A percentile compares a stretch with the other conserved stretches of the same genome.
Evolutionary conservation across 805 yeast genomes (phyloP).

Genomic region (Wickerhamomyces hampshirensis): DNA sequence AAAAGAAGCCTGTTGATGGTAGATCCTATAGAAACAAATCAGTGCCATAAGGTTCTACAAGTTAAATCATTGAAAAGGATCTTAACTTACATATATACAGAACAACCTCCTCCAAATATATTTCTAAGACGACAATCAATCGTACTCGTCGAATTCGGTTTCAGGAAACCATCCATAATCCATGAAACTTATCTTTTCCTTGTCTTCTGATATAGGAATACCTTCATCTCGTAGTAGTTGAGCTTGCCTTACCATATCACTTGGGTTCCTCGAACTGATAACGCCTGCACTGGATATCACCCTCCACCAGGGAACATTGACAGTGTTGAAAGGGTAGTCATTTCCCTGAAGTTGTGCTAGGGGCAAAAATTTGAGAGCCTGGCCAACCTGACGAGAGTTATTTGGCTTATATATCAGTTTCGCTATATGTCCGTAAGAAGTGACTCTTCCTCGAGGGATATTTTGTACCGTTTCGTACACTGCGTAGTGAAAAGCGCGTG

Average conservation of each 20-base stretch:
- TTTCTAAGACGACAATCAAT: too few relatives aligned
- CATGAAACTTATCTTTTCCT: slow-evolving; percentile 34
- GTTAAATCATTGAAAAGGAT: not conserved
- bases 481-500: slow-evolving; percentile 52
- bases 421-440: slow-evolving; percentile 77
- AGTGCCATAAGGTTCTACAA: too few relatives aligned
- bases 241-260: slow-evolving; percentile 43
- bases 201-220: slow-evolving; percentile 29
- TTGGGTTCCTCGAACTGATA: slow-evolving; percentile 47
- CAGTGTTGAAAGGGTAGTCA: slow-evolving; percentile 11
- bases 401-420: slow-evolving; percentile 54
- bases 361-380: slow-evolving; percentile 53
- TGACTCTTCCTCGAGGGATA: slow-evolving; percentile 60
- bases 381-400: slow-evolving; percentile 73
- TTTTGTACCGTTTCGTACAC: slow-evolving; percentile 49
- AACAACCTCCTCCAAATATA: too few relatives aligned
- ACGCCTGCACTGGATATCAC: slow-evolving; percentile 61
- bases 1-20: slow-evolving; percentile 5
- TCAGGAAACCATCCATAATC: slow-evolving; percentile 70
- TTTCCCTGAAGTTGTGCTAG: not conserved
- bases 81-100: not conserved
- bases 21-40: slow-evolving; percentile 11
- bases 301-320: slow-evolving; percentile 60
- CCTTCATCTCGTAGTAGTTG: slow-evolving; percentile 43
- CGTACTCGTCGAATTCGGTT: slow-evolving; percentile 24